phyloP scores from a whole-genome alignment of 2,329 filamentous ascomycete genomes.

The Boeremia lycopersici region DNA sequence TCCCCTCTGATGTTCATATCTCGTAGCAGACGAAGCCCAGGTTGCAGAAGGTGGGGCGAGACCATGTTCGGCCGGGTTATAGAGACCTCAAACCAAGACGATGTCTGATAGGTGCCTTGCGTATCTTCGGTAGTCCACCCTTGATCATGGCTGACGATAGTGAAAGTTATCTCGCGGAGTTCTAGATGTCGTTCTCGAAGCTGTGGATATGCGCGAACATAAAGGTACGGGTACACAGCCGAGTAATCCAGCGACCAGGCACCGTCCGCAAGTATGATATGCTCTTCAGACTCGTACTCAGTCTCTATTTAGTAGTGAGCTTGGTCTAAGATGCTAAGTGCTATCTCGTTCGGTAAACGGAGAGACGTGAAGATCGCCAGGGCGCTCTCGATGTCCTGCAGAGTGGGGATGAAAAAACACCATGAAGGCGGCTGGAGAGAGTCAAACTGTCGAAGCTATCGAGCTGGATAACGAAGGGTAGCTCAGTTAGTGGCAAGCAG shows the following conservation, averaged over 20 bases:
- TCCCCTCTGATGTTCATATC: not conserved
- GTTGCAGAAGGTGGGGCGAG: not conserved
- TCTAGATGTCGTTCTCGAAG: conserved; percentile 7
- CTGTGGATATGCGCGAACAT: not conserved
- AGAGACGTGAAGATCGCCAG: conserved; percentile 13
- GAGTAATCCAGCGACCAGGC: conserved; percentile 13
- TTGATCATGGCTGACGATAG: conserved; percentile 30
- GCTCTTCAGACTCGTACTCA: not conserved
- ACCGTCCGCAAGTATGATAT: conserved; percentile 8
- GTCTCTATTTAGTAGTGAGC: conserved; percentile 22
- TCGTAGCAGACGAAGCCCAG: conserved; percentile 1
- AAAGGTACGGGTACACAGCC: conserved; percentile 12
- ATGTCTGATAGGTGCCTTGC: conserved; percentile 21
- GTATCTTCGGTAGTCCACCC: conserved; percentile 26
- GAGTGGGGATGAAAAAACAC: conserved; percentile 4
- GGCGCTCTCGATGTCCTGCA: conserved; percentile 1
- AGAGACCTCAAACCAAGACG: conserved; percentile 32
- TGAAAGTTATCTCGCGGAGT: conserved; percentile 23
- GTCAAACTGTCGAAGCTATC: not conserved
- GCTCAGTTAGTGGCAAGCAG: not conserved
- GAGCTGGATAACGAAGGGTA: not conserved
- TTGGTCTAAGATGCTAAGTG: conserved; percentile 22
- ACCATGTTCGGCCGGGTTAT: conserved; percentile 1
- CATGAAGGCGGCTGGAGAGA: not conserved
- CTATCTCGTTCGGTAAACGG: conserved; percentile 22